Evolutionary conservation across 140 eudicot genomes (phyloP), one percentile per base, ranked within the genome.

Genomic region (Anethum foeniculum): DNA sequence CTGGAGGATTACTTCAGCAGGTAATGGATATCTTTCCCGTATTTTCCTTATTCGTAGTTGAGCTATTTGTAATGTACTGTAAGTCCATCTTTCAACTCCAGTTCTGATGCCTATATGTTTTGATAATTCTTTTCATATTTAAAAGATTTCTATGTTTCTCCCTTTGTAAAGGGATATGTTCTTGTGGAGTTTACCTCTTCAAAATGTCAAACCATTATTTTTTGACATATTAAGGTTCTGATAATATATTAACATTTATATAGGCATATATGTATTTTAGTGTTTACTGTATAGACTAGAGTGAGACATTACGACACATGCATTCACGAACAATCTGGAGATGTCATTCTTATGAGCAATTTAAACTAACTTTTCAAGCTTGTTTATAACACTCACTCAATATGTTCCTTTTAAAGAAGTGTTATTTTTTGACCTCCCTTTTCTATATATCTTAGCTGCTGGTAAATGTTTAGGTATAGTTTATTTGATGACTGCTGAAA

Each of bases 1-100:
- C 91, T 25, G 91, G 88, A 84, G 88, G 91, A 79, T 84, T 90
- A 81, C 89, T 89, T 52, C 77, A 79, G 80, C 94, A 90, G 94
- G 94, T 88, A 90, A 76, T 81, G 76, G 51, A 27, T 48, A 48
- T 34, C 38, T 52, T 34, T 7, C 32, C 38, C 25, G 71, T 32
- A 79, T 71, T 76, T 79, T 23, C 43, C 36, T 69, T 71, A 47
- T 65, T 30, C 10, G 49, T 19, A 62, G 34, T 62, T 25, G 7
- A 62, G 34, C 6, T 62, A 62, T 25, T 1, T 25, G 32, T n/a
- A 10, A 62, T 3, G 27, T n/a, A 23, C 5, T 25, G 11, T 34
- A 62, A 62, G 34, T 62, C 34, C 13, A 62, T 25, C 34, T 25
- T n/a, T 10, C 69, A 62, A 62, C 34, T 30, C 32, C 25, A 62